These are phyloP conservation scores for Fomitopsis pulvina DNA, from an alignment of 768 basidiomycete species.

Conservation along the genomic window DNA sequence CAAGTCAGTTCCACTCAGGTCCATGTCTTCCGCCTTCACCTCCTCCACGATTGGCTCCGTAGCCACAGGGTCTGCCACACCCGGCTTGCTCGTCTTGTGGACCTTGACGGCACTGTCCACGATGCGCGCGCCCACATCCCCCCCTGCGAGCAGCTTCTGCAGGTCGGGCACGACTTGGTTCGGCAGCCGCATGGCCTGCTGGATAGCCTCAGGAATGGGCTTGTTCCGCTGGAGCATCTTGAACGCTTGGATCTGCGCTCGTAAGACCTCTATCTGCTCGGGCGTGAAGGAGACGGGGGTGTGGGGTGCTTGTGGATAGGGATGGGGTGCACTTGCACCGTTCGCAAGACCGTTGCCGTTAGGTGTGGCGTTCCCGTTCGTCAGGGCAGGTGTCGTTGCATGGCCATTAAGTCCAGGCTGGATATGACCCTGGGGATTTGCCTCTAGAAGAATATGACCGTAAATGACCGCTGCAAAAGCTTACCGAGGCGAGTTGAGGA, in stretches of 20 bases:
- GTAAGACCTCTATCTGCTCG: constrained; percentile 70
- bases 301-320: constrained; percentile 48
- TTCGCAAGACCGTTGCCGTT: constrained; percentile 37
- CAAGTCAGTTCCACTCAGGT: constrained; percentile 48
- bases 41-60: constrained; percentile 19
- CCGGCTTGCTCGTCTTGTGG: constrained; percentile 42
- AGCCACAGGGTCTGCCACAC: constrained; percentile 12
- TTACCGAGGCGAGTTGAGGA: not conserved
- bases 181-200: constrained; percentile 61
- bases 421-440: constrained; percentile 3
- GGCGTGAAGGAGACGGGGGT: constrained; percentile 75
- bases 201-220: constrained; percentile 63
- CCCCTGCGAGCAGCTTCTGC: constrained; percentile 55
- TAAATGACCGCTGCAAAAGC: not conserved
- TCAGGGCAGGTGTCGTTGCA: constrained; percentile 13
- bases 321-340: constrained; percentile 43
- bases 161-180: constrained; percentile 56
- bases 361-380: constrained; percentile 30
- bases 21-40: constrained; percentile 45
- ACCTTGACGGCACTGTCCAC: constrained; percentile 73
- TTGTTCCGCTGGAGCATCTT: constrained; percentile 60
- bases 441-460: not conserved
- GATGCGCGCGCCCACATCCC: constrained; percentile 55
- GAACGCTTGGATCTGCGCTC: constrained; percentile 79
- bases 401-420: constrained; percentile 21